Conservation (phyloP, 441 rosid genomes). For the Gossypium gossypioides region DNA sequence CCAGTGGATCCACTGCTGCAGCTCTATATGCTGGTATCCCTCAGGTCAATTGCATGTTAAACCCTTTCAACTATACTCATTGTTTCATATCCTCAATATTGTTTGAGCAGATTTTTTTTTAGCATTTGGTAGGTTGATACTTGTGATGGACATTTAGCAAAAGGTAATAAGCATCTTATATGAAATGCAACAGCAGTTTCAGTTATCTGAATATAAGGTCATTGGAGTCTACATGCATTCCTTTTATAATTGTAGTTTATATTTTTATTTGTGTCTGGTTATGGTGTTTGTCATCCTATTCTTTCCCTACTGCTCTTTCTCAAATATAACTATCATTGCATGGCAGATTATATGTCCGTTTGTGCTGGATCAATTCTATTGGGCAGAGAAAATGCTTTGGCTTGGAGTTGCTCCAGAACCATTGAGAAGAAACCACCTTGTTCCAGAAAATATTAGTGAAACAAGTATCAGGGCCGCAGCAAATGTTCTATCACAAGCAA, state of each 20-base stretch:
- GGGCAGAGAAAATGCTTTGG: slow-evolving; percentile 92
- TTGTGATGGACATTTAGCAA: not conserved
- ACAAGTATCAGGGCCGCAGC: slow-evolving; percentile 37
- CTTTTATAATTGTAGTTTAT: not conserved
- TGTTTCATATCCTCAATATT: slow-evolving; percentile 4
- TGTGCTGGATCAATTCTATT: slow-evolving; percentile 84
- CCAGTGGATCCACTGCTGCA: slow-evolving; percentile 84
- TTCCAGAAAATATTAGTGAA: slow-evolving; percentile 36
- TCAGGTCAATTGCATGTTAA: slow-evolving; percentile 45
- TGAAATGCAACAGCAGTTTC: not conserved
- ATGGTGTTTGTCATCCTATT: not conserved
- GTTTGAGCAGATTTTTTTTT: not conserved
- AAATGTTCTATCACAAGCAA: slow-evolving; percentile 39
- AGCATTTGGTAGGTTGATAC: not conserved
- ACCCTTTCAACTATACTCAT: slow-evolving; percentile 5
- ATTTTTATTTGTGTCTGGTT: not conserved
- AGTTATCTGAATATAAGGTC: not conserved
- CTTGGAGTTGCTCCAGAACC: slow-evolving; percentile 88
- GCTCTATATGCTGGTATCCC: slow-evolving; percentile 74
- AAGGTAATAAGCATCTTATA: not conserved
- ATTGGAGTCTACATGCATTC: not conserved
- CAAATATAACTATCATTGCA: not conserved
- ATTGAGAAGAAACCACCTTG: slow-evolving; percentile 44
- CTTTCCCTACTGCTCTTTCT: not conserved
- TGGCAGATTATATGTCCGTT: slow-evolving; percentile 79